Evolutionary conservation across 306 rosid species (phyloP), one percentile per base, ranked within the genome.

Genomic region (Acacia melanoxylon): DNA sequence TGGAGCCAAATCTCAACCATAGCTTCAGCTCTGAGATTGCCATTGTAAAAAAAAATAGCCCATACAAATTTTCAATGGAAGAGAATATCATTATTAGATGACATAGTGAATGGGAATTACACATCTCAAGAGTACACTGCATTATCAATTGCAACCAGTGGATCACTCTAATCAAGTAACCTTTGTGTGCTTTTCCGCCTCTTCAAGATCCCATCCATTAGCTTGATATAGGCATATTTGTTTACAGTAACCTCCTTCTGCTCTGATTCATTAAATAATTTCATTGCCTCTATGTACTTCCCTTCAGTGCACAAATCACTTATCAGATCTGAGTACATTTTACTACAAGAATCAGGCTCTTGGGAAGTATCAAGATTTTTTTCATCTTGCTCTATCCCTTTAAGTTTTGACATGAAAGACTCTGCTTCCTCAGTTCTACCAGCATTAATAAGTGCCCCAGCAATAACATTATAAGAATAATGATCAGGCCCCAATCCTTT

Each of bases 211-310:
- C 92, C 99, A 77, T 88, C 90, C 93, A 95, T 95, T 86, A 95
- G 80, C 88, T 85, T 89, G 61, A 89, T 85, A 75, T 87, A 89
- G 17, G 91, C 65, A 72, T 82, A 80, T 86, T 86, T 89, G 79
- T 63, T 84, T 70, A 95, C 70, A 68, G 80, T 37, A 66, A 90
- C 67, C 68, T 92, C 98, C 72, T 93, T 83, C 82, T 84, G 83
- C 68, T 81, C 92, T 17, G 90, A 68, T 83, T 88, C 97, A 68
- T 78, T 83, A 78, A 87, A 93, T 62, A 91, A 74, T 82, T 54
- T 74, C 92, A 93, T 89, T 58, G 99, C 98, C 25, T 93, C 98
- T 87, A 85, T 88, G 86, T 91, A 92, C 86, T 89, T 95, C 80
- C 87, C 92, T 86, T 88, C 82, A 75, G 77, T 72, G 78, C 99